These are phyloP conservation scores for Excoecaria cochinchinensis DNA, from an alignment of 345 rosid species.

Conservation along the genomic window DNA sequence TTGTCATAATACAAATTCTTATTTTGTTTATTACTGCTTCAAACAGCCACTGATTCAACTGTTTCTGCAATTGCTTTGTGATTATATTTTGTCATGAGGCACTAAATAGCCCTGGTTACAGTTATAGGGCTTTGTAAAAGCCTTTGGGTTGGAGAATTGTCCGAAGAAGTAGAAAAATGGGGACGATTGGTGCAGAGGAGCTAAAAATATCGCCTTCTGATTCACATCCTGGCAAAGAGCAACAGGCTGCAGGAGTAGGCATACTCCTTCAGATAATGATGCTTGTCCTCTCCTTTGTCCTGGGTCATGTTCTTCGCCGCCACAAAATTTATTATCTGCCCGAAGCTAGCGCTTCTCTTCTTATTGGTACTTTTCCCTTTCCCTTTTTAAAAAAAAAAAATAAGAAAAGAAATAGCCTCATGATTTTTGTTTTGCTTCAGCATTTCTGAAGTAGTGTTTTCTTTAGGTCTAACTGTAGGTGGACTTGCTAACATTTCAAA, in stretches of 20 bases:
- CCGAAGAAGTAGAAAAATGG: constrained; percentile 2
- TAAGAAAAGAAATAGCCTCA: not conserved
- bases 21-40: not conserved
- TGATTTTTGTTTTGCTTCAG: not conserved
- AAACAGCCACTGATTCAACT: not conserved
- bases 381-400: too few species aligned
- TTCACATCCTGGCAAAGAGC: constrained; percentile 67
- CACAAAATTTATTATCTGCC: constrained; percentile 93
- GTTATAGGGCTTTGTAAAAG: not conserved
- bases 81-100: not conserved
- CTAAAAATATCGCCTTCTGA: constrained; percentile 48
- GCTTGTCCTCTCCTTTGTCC: constrained; percentile 97
- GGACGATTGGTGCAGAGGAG: constrained; percentile 27
- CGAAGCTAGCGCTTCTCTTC: constrained; percentile 98
- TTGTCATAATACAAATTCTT: not conserved
- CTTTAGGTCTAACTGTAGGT: constrained; percentile 80
- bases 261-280: constrained; percentile 99
- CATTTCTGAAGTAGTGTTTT: not conserved
- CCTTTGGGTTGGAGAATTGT: not conserved
- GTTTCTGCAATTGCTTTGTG: not conserved
- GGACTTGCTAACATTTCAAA: constrained; percentile 87
- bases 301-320: constrained; percentile 97
- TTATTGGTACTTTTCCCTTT: constrained; percentile 56
- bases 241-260: constrained; percentile 98
- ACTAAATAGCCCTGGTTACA: not conserved